These are phyloP conservation scores for Inga laurina DNA, from an alignment of 306 rosid genomes.

Conservation along the genomic window DNA sequence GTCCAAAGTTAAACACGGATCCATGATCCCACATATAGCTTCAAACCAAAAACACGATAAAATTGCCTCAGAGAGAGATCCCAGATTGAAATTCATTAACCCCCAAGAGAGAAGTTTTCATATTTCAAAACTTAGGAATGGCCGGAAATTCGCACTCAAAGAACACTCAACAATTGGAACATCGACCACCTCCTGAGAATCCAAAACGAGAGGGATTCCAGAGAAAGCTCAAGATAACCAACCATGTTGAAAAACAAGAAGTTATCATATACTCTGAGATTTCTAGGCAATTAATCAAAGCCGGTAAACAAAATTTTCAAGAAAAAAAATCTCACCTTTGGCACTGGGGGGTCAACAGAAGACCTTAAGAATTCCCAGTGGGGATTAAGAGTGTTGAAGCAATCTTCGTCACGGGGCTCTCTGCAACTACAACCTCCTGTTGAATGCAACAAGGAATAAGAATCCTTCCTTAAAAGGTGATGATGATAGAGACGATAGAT, in stretches of 20 bases:
- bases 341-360: not conserved
- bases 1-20: conserved; percentile 23
- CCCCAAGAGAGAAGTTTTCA: not conserved
- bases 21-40: conserved; percentile 32
- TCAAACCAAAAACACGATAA: conserved; percentile 5
- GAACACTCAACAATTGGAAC: not conserved
- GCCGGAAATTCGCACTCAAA: conserved; percentile 1
- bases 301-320: not conserved
- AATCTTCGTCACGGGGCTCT: not conserved
- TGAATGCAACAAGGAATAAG: not conserved
- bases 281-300: conserved; percentile 14
- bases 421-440: not conserved
- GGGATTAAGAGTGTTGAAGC: not conserved
- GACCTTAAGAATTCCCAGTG: not conserved
- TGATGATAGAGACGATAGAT: conserved; percentile 8
- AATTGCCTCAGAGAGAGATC: not conserved
- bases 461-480: conserved; percentile 11
- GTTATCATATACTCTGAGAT: not conserved
- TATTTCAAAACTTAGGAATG: not conserved
- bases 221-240: conserved; percentile 3
- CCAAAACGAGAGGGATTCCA: not conserved
- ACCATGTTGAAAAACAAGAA: conserved; percentile 9
- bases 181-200: not conserved
- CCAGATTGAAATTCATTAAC: conserved; percentile 24
- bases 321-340: conserved; percentile 33